Evolutionary conservation across 73 alveolate genomes (phyloP), one percentile per base, ranked within the genome.

Genomic region (Tetrahymena borealis): DNA sequence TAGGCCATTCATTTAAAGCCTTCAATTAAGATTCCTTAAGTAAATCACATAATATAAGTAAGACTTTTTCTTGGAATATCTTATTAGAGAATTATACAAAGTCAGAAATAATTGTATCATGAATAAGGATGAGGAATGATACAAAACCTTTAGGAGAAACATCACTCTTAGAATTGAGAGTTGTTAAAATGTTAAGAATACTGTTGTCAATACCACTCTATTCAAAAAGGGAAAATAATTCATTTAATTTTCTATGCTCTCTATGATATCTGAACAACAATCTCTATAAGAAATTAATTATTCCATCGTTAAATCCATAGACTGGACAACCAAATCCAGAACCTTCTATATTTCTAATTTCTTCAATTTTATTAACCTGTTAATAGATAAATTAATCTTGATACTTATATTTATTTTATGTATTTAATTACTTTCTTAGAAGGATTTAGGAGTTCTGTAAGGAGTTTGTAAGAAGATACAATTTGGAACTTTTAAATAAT

Each of bases 1-100:
- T 93, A 4, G 99, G 99, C 99, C 99, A 98, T 94, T 98, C 99
- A 95, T 97, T 96, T 35, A 98, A 96, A 38, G 98, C 96, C 28
- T 97, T 90, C 39, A 96, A 96, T 94, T 98, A 96, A 90, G 95
- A 95, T 90, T 97, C 99, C 94, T 98, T 96, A 92, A 98, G 95
- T 40, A 98, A 95, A 18, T 96, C 92, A 36, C 98, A 96, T 93
- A 98, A 92, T 78, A 94, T 96, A 60, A 94, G 97, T 90, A 97
- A 91, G 90, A 98, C 93, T 94, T 95, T 97, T 43, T 97, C 99
- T 91, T 98, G 95, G 94, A 98, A 94, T 41, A 98, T 95, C 91
- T 97, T 97, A 92, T 97, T 94, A 92, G 97, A 94, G 40, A 98
- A 92, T 95, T 95, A 95, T 96, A 98, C 96, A 90, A 96, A 97